Conservation (phyloP, 192 early-diverging fungal genomes). For the Gigaspora rosea region DNA sequence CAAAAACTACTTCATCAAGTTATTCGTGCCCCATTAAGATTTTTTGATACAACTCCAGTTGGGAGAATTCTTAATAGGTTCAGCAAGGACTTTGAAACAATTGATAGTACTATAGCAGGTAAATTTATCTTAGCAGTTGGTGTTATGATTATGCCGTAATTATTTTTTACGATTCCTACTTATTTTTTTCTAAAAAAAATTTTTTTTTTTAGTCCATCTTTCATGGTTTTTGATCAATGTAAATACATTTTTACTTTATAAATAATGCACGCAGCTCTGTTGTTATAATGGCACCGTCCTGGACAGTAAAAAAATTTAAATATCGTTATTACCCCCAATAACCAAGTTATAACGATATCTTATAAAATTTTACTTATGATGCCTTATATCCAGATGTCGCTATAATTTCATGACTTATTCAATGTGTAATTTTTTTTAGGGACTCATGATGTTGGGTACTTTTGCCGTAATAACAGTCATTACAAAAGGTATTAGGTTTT, state of each 20-base stretch:
- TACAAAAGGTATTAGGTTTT: constrained; percentile 70
- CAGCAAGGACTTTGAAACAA: constrained; percentile 80
- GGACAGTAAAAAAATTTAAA: too few species aligned
- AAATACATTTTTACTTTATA: not conserved
- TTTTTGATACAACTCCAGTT: constrained; percentile 89
- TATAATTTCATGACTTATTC: too few species aligned
- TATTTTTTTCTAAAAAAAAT: too few species aligned
- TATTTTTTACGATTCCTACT: too few species aligned
- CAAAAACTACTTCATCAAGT: constrained; percentile 34
- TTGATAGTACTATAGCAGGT: constrained; percentile 62
- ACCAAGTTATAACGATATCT: too few species aligned
- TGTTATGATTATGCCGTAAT: too few species aligned
- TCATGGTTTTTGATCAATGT: constrained; percentile 52
- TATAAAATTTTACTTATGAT: too few species aligned
- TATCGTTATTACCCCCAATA: too few species aligned
- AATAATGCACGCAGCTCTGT: too few species aligned
- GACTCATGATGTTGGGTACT: constrained; percentile 47
- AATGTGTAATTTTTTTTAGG: not conserved
- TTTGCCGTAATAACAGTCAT: constrained; percentile 66
- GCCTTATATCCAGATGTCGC: too few species aligned
- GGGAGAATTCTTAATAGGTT: constrained; percentile 83
- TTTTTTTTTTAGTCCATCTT: constrained; percentile 35
- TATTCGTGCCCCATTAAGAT: constrained; percentile 72
- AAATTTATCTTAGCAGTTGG: not conserved
- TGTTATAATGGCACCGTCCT: too few species aligned